Percentiles rank a stretch among this genome's conserved stretches.
Conservation (phyloP, 768 basidiomycete species). For the Russula olivacea region DNA sequence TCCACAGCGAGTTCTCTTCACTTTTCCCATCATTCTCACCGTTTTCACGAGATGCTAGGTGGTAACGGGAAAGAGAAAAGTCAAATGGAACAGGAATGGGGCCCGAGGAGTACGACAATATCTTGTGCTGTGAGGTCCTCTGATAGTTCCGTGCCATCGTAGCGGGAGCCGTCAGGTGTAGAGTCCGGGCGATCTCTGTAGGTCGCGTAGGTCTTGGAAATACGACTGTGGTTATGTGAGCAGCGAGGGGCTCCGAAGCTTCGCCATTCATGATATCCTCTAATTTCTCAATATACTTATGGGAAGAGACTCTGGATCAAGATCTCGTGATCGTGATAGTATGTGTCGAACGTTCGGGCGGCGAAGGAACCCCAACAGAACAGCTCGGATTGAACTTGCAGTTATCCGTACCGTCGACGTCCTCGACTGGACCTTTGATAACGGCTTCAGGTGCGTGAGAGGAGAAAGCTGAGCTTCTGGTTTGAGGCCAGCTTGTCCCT, state of each 20-base stretch:
- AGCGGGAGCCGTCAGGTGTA: neutral
- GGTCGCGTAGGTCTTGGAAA: too few species aligned
- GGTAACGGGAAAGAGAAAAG: neutral
- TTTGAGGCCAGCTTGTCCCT: neutral
- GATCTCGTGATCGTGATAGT: neutral
- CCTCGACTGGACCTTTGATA: neutral
- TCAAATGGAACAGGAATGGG: slow-evolving; percentile 8
- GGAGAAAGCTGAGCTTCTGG: neutral
- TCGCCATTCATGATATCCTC: neutral
- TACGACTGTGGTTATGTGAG: neutral
- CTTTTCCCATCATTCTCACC: neutral
- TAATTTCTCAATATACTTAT: neutral
- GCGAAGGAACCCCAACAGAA: slow-evolving; percentile 9
- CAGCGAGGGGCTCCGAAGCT: neutral
- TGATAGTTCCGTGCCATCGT: neutral
- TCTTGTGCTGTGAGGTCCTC: neutral
- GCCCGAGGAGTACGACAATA: slow-evolving; percentile 7
- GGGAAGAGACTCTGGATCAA: too few species aligned
- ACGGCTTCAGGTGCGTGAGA: neutral
- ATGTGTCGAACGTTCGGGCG: neutral
- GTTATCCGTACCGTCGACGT: neutral
- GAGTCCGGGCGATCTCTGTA: too few species aligned
- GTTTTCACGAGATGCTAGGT: neutral
- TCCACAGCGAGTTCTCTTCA: slow-evolving; percentile 7
- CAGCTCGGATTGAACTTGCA: neutral